phyloP scores from a whole-genome alignment of 73 alveolate genomes.

The Paramecium tetraurelia region DNA sequence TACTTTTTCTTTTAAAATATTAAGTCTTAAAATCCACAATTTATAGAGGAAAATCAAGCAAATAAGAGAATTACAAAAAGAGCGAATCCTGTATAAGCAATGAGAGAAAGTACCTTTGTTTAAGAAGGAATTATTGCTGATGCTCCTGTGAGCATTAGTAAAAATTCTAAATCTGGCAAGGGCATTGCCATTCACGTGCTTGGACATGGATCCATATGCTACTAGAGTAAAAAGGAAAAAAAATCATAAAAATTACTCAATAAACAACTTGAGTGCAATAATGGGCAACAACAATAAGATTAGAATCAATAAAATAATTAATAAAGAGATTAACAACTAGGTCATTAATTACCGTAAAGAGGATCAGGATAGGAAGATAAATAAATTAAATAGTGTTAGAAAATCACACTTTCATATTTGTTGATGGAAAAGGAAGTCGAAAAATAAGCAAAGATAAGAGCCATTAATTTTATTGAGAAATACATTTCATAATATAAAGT shows the following conservation, averaged over 20 bases:
- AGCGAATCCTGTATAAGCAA: neutral
- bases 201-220: conserved; percentile 44
- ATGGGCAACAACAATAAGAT: neutral
- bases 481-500: neutral
- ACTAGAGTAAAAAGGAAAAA: neutral
- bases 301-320: neutral
- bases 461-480: neutral
- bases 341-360: neutral
- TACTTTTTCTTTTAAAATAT: neutral
- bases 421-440: neutral
- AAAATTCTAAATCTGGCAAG: neutral
- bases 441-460: neutral
- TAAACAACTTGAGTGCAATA: neutral
- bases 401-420: neutral
- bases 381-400: neutral
- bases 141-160: neutral
- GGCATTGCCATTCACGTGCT: conserved; percentile 45
- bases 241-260: neutral
- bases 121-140: neutral
- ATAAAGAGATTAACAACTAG: neutral
- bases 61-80: neutral
- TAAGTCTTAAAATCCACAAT: neutral
- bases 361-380: neutral
- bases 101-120: neutral
- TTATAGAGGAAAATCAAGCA: neutral